Percentiles rank a stretch among this genome's conserved stretches.
Conservation (phyloP, 306 rosid species). For the Glycine latifolia region DNA sequence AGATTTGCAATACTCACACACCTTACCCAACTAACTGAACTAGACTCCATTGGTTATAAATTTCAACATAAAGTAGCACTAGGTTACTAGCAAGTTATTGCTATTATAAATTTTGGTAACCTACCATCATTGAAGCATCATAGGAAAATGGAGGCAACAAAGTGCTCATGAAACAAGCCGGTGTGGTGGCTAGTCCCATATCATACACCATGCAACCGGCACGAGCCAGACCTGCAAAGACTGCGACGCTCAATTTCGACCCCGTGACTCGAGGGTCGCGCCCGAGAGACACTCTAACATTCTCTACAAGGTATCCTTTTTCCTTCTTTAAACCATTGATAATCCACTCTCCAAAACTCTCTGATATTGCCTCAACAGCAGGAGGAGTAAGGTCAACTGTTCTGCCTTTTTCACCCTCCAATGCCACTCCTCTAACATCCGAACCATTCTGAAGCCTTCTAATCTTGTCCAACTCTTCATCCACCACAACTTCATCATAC, state of each 20-base stretch:
- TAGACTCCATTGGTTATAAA: too few relatives aligned
- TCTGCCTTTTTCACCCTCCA: conserved; percentile 87
- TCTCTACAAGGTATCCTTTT: conserved; percentile 49
- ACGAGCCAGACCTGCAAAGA: conserved; percentile 75
- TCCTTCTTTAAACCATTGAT: conserved; percentile 60
- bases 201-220: conserved; percentile 81
- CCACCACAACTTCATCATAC: conserved; percentile 66
- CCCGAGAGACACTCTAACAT: conserved; percentile 77
- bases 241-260: conserved; percentile 65
- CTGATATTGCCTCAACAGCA: conserved; percentile 80
- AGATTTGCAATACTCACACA: too few relatives aligned
- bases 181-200: conserved; percentile 90
- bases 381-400: conserved; percentile 74
- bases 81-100: neutral
- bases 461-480: conserved; percentile 84
- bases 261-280: conserved; percentile 83
- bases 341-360: conserved; percentile 95
- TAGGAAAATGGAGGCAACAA: conserved; percentile 75
- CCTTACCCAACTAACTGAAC: too few relatives aligned
- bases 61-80: neutral
- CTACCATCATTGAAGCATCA: conserved; percentile 94
- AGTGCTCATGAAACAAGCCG: conserved; percentile 99
- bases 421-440: conserved; percentile 86
- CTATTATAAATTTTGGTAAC: neutral
- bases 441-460: conserved; percentile 93